Evolutionary conservation across 768 basidiomycete genomes (phyloP), one percentile per base, ranked within the genome.

Genomic region (Cantharellus anzutake): DNA sequence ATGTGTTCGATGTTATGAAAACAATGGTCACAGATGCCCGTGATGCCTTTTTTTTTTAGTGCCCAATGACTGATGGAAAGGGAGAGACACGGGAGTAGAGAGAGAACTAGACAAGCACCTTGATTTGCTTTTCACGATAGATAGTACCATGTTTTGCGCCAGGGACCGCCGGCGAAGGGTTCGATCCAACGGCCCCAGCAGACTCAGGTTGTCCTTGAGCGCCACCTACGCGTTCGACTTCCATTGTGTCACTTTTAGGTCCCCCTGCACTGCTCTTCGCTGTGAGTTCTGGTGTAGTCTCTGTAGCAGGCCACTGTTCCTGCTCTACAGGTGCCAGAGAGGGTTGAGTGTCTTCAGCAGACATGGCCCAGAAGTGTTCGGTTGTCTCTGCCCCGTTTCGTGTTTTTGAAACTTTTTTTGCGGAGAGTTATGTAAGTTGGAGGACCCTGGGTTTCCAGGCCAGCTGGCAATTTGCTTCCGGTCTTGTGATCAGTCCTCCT

Each of bases 81-180:
- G 67, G 66, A 67, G 60, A 66, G 63, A 65, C 62, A 67, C 66
- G 71, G 59, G 58, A 59, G 58, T 41, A 57, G 64, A 65, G 68
- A 67, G 70, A 68, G 66, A 71, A 77, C 73, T 72, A 76, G 76
- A 82, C 77, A 86, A 84, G 84, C 84, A 86, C 84, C 84, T 86
- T 86, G 77, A 80, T 75, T 75, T 82, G 82, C 77, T 83, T 85
- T 74, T 86, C 83, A 67, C 82, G 80, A 55, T 55, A 55, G 7
- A 55, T 55, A 38, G 52, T 55, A 11, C 52, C 34, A 55, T 11
- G 35, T 35, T 55, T 55, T 11, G 11, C 11, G 7, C 52, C 52
- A 11, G 44, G 44, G 44, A 48, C 44, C 44, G 20, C 20, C 20
- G 20, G 20, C 20, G 20, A 29, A 29, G 20, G 20, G 20, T 48